Base-by-base conservation (phyloP, 768 basidiomycete genomes). In the Tulasnella calospora region DNA sequence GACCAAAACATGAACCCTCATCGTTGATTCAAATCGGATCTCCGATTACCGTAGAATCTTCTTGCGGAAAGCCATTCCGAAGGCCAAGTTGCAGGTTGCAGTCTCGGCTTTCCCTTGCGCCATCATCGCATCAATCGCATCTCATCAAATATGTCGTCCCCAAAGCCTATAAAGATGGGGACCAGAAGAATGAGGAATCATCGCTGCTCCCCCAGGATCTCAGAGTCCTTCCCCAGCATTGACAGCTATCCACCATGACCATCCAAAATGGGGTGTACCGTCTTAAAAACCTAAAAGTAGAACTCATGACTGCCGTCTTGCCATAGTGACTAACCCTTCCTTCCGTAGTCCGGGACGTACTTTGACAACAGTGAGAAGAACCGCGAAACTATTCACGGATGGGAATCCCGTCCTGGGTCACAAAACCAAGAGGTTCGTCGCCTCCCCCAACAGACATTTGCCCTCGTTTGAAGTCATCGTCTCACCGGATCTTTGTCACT, bases 391-490 rank as follows among this genome's bases (percentile, higher is more conserved):
- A 47, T 73, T 73, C 71, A 73, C 15, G 71, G 71, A 73, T 73
- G 71, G 71, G 71, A 73, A 13, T 41, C 40, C 13, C 71, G 71
- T 41, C 71, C 71, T 5, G 71, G 46, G 19, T 41, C 40, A 12
- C 30, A 30, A 4, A 73, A 73, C 71, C 71, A 73, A 47, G 40
- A 73, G 71, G 71, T 73, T 27, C 13, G 46, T 73, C 46, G 27
- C 36, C 30, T 19, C 10, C 33, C n/a, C 13, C 44, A 3, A 21
- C 51, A 40, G 40, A 44, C 13, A 35, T 30, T 35, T 27, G 9
- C 12, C 10, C 2, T n/a, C 51, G 30, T 67, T 30, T 17, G 1
- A 67, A 30, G 6, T 27, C 27, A 4, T 67, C 1, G 51, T 67
- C 61, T 67, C 12, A 67, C 33, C 27, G 36, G 19, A 19, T 3